Base-by-base conservation (phyloP, 2,329 filamentous ascomycete species). In the Dothidotthia symphoricarpi region DNA sequence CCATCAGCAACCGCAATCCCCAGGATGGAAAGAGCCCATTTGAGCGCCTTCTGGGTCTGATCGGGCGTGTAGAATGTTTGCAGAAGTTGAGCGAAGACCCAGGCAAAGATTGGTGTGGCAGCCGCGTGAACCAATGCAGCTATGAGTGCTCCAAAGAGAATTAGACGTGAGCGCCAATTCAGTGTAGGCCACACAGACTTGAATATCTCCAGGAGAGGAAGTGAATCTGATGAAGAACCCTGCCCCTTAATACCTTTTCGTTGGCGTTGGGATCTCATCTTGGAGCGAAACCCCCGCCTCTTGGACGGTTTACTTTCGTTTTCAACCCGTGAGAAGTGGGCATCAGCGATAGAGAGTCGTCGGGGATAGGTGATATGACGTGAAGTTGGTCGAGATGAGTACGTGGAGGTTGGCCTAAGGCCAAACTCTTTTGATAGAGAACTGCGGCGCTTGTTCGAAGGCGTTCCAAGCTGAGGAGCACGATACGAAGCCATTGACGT, bases 81-180 rank as follows among this genome's bases (percentile, higher is more conserved):
- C 0, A 95, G 75, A 0, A 96, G 75, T 39, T 83, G 79, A 0
- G 88, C 80, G 34, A 95, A 82, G 7, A 85, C 73, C 59, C 78
- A 88, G 0, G 88, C 84, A 53, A 96, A 96, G 0, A 80, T 70
- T 0, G 89, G 86, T 0, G 84, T 86, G 16, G 78, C 75, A 3
- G 75, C 78, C 3, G 86, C 83, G 31, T 86, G 81, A 0, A 83
- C 52, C 1, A 85, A 53, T 19, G 83, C 81, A 29, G 77, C 74
- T 0, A 77, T n/a, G 8, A 88, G 66, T 1, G 82, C 87, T 2
- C 77, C 36, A 0, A 83, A 17, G 1, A 94, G 68, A 10, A 78
- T 62, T 0, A 76, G 2, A 1, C 76, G 78, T 10, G 82, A 72
- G 6, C 48, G 66, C 34, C 53, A 57, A 1, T 71, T 68, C 1